A percentile compares a stretch with the other conserved stretches of the same genome.
Evolutionary conservation across 805 yeast genomes (phyloP).

Genomic region (Maudiozyma saulgeensis): DNA sequence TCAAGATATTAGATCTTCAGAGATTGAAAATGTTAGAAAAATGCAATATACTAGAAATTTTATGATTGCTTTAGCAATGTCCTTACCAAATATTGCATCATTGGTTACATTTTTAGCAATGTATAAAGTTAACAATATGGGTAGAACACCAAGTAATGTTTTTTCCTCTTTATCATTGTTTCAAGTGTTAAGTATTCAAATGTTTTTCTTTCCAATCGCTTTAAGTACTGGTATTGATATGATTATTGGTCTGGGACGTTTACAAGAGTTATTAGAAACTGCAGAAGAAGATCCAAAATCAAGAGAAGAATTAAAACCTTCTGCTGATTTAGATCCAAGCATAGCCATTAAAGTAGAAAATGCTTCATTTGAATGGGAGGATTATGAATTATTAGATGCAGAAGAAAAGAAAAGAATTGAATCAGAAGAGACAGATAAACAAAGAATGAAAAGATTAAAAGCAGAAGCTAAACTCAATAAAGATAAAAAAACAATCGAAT

Average conservation of each 20-base stretch:
- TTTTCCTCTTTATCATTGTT: constrained; percentile 66
- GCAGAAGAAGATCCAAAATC: constrained; percentile 27
- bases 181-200: constrained; percentile 49
- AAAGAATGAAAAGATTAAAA: constrained; percentile 5
- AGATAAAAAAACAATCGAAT: constrained; percentile 4
- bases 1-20: constrained; percentile 45
- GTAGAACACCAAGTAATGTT: constrained; percentile 47
- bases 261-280: constrained; percentile 43
- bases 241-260: constrained; percentile 48
- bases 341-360: constrained; percentile 41
- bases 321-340: constrained; percentile 11
- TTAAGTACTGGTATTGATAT: constrained; percentile 63
- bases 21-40: constrained; percentile 49
- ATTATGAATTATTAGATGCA: constrained; percentile 29
- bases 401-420: constrained; percentile 24
- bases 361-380: constrained; percentile 65
- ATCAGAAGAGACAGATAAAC: constrained; percentile 10
- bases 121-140: constrained; percentile 34
- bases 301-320: constrained; percentile 13
- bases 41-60: constrained; percentile 60
- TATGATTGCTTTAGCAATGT: constrained; percentile 56
- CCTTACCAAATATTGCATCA: constrained; percentile 64
- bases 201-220: constrained; percentile 63
- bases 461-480: constrained; percentile 14
- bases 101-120: constrained; percentile 46